Evolutionary conservation across 805 yeast species (phyloP).

Genomic region (Barnettozyma populi): DNA sequence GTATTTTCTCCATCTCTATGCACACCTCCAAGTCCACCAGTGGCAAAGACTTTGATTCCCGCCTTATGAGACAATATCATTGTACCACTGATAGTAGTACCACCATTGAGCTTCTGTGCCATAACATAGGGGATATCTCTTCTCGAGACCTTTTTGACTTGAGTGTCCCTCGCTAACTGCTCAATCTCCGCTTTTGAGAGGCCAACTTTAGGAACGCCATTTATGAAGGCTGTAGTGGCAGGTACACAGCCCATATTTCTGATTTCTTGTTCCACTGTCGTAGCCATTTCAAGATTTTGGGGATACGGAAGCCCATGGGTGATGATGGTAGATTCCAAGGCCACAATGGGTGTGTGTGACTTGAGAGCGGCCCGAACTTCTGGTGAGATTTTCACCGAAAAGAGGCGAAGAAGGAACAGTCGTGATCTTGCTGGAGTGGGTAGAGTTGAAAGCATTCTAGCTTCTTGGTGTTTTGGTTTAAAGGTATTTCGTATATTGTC

Average conservation of each 20-base stretch:
- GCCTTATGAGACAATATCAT: conserved; percentile 75
- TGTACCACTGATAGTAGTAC: conserved; percentile 86
- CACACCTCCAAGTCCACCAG: conserved; percentile 93
- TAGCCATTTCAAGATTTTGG: conserved; percentile 67
- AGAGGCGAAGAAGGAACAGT: neutral
- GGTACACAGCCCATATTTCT: conserved; percentile 67
- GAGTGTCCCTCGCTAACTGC: conserved; percentile 31
- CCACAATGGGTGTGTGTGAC: conserved; percentile 62
- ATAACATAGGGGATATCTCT: conserved; percentile 73
- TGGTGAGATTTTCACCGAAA: conserved; percentile 23
- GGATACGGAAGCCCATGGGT: conserved; percentile 90
- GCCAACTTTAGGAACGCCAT: conserved; percentile 72
- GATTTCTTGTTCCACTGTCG: conserved; percentile 54
- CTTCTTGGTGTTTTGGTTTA: neutral
- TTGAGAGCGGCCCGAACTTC: conserved; percentile 62
- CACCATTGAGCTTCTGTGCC: conserved; percentile 64
- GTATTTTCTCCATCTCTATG: conserved; percentile 71
- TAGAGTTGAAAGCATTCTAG: neutral
- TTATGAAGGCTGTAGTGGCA: conserved; percentile 76
- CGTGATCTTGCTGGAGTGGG: neutral
- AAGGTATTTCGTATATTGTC: too few relatives aligned
- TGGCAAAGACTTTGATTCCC: conserved; percentile 81
- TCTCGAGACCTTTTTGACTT: conserved; percentile 63
- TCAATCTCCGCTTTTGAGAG: conserved; percentile 43
- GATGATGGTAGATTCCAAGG: conserved; percentile 81